A percentile compares a stretch with the other conserved stretches of the same genome.
These are phyloP conservation scores for Graphium sp. DNA, from an alignment of 2,329 filamentous ascomycete genomes.

Conservation along the genomic window DNA sequence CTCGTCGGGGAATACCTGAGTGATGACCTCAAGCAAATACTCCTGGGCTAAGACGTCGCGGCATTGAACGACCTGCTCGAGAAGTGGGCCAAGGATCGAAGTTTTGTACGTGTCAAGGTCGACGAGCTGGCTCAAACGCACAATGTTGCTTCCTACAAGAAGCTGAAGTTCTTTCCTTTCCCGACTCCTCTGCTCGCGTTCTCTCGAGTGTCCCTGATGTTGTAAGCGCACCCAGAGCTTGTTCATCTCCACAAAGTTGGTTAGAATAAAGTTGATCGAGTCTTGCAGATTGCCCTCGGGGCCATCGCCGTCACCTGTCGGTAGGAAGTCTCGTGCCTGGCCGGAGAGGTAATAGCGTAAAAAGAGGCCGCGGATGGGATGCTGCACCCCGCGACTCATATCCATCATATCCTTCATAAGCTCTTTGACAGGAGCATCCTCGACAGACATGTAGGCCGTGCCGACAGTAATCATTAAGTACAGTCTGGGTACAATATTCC, in stretches of 20 bases:
- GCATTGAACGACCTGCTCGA: constrained; percentile 97
- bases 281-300: constrained; percentile 93
- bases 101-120: constrained; percentile 90
- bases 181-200: constrained; percentile 82
- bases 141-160: constrained; percentile 89
- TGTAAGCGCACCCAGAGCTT: constrained; percentile 97
- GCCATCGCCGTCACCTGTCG: constrained; percentile 67
- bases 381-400: constrained; percentile 95
- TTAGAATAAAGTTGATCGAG: constrained; percentile 94
- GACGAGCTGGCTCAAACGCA: constrained; percentile 85
- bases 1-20: constrained; percentile 96
- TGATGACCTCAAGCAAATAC: constrained; percentile 94
- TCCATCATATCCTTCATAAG: constrained; percentile 99
- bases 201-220: constrained; percentile 91
- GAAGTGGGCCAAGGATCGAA: constrained; percentile 68
- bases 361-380: constrained; percentile 89
- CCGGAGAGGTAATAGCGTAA: constrained; percentile 91
- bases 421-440: constrained; percentile 96
- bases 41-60: constrained; percentile 94
- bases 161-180: constrained; percentile 92
- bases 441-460: constrained; percentile 97
- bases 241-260: constrained; percentile 99
- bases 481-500: constrained; percentile 88
- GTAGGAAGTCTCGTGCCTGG: constrained; percentile 80
- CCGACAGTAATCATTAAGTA: constrained; percentile 99